phyloP scores from a whole-genome alignment of 2,329 filamentous ascomycete genomes.

The Fusarium citri region DNA sequence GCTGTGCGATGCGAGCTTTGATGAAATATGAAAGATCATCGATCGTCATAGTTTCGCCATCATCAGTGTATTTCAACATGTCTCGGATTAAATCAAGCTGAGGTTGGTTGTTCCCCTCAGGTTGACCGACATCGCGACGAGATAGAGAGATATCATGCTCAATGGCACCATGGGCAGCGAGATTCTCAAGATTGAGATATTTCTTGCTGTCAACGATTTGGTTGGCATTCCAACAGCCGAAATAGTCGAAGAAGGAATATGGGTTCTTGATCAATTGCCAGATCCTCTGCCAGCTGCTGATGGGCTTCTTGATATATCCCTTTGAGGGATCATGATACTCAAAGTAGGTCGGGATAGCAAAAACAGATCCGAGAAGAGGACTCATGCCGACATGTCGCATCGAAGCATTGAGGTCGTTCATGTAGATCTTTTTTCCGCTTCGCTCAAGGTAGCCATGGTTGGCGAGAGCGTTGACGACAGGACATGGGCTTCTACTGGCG shows the following conservation, averaged over 20 bases:
- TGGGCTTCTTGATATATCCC: background rate
- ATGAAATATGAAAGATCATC: slow-evolving; percentile 3
- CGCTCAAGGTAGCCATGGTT: slow-evolving; percentile 28
- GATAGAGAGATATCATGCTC: slow-evolving; percentile 21
- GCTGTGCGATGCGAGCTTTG: slow-evolving; percentile 11
- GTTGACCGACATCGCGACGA: slow-evolving; percentile 10
- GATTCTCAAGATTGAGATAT: slow-evolving; percentile 14
- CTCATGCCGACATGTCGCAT: slow-evolving; percentile 26
- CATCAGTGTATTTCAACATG: background rate
- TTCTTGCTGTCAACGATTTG: slow-evolving; percentile 1
- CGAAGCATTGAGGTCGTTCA: slow-evolving; percentile 12
- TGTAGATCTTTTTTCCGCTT: slow-evolving; percentile 1
- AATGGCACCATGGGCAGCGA: slow-evolving; percentile 17
- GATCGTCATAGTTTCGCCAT: background rate
- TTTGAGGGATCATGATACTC: slow-evolving; percentile 19
- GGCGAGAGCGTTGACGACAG: slow-evolving; percentile 18
- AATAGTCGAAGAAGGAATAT: slow-evolving; percentile 18
- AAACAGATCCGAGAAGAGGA: slow-evolving; percentile 15
- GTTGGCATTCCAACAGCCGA: background rate
- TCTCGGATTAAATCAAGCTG: slow-evolving; percentile 9
- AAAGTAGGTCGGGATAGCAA: slow-evolving; percentile 23
- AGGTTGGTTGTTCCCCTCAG: slow-evolving; percentile 13
- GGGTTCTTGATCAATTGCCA: slow-evolving; percentile 19
- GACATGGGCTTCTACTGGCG: slow-evolving; percentile 25
- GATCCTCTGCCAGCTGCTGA: slow-evolving; percentile 10